A percentile compares a stretch with the other conserved stretches of the same genome.
Evolutionary conservation across 2,329 filamentous ascomycete genomes (phyloP).

Genomic region (Alternaria panax): DNA sequence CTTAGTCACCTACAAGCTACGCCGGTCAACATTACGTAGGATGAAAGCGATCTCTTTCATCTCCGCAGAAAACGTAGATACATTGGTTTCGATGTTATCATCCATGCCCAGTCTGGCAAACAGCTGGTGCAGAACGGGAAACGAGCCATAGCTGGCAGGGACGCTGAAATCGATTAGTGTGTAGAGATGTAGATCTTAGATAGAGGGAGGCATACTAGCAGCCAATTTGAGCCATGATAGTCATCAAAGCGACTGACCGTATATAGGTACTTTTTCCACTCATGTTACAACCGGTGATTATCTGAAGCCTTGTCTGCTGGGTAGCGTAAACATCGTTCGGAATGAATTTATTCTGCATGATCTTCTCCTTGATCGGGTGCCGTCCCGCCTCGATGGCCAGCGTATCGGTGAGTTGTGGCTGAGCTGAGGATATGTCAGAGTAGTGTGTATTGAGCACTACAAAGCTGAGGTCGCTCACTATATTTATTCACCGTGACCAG

Average conservation of each 20-base stretch:
- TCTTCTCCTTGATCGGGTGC: conserved; percentile 80
- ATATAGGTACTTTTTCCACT: conserved; percentile 96
- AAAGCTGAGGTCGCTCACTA: conserved; percentile 24
- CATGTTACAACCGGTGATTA: conserved; percentile 98
- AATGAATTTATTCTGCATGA: conserved; percentile 73
- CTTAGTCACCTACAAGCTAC: conserved; percentile 63
- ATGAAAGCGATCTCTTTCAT: conserved; percentile 98
- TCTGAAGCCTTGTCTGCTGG: conserved; percentile 82
- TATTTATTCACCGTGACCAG: conserved; percentile 73
- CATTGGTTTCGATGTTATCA: conserved; percentile 86
- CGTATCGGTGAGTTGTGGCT: conserved; percentile 72
- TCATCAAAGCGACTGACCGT: conserved; percentile 79
- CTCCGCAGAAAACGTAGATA: conserved; percentile 92
- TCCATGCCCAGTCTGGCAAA: conserved; percentile 89
- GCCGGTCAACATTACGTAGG: conserved; percentile 77
- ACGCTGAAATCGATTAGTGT: conserved; percentile 56
- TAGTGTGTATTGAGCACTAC: background rate
- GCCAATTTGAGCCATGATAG: conserved; percentile 93
- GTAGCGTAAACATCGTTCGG: conserved; percentile 91
- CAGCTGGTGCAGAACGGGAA: conserved; percentile 80
- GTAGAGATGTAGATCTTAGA: background rate
- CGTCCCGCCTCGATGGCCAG: conserved; percentile 76
- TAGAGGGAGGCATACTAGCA: conserved; percentile 63
- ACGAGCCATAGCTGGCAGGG: conserved; percentile 81
- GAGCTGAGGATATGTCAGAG: conserved; percentile 50